Conservation (phyloP, 208 protist genomes). For the Trypanosoma brucei region DNA sequence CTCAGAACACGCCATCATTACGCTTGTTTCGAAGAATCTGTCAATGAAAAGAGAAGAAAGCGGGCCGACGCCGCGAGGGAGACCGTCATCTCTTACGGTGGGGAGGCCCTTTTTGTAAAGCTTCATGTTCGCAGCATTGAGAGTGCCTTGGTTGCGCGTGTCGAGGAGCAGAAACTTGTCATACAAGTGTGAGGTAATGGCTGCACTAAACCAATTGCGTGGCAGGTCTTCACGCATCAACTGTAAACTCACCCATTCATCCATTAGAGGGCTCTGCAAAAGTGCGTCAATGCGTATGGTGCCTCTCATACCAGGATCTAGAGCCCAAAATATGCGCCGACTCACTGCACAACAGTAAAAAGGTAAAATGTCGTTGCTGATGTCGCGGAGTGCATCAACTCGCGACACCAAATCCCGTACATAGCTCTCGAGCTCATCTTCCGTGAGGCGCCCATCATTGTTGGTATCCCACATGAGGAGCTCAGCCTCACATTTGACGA, state of each 20-base stretch:
- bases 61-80: slow-evolving; percentile 62
- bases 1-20: slow-evolving; percentile 78
- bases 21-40: slow-evolving; percentile 87
- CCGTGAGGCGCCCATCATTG: slow-evolving; percentile 77
- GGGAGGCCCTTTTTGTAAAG: slow-evolving; percentile 85
- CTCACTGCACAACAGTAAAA: slow-evolving; percentile 90
- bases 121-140: slow-evolving; percentile 72
- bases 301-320: slow-evolving; percentile 72
- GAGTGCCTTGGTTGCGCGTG: slow-evolving; percentile 73
- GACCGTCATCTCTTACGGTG: slow-evolving; percentile 77
- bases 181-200: slow-evolving; percentile 75
- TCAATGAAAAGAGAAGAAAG: slow-evolving; percentile 86
- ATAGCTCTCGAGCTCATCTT: slow-evolving; percentile 88
- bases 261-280: slow-evolving; percentile 72
- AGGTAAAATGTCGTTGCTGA: slow-evolving; percentile 55
- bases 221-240: slow-evolving; percentile 72
- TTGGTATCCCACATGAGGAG: slow-evolving; percentile 83
- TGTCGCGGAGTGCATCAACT: slow-evolving; percentile 58
- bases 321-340: slow-evolving; percentile 87
- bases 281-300: slow-evolving; percentile 75
- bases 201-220: slow-evolving; percentile 75
- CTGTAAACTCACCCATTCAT: slow-evolving; percentile 87
- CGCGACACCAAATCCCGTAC: slow-evolving; percentile 68
- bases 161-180: slow-evolving; percentile 88
- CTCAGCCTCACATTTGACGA: slow-evolving; percentile 80